Base-by-base conservation (phyloP, 257 asterid genomes). In the Striga asiatica region DNA sequence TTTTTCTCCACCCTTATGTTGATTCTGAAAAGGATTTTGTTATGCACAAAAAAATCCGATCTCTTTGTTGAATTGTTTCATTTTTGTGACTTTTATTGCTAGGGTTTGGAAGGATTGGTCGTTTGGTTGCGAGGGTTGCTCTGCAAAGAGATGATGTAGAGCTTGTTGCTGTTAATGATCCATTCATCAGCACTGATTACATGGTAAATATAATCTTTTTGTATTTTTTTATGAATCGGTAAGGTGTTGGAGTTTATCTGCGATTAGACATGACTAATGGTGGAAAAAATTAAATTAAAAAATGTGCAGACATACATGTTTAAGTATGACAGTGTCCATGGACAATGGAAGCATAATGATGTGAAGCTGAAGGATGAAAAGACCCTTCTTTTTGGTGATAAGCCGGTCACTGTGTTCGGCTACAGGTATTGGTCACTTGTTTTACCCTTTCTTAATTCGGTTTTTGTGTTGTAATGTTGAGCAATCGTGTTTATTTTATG, bases 31-130 rank as follows among this genome's bases (percentile, higher is more conserved):
- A n/a, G n/a, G n/a, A n/a, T n/a, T n/a, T n/a, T n/a, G n/a, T n/a
- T n/a, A n/a, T n/a, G n/a, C n/a, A n/a, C n/a, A n/a, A n/a, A n/a
- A n/a, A n/a, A n/a, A n/a, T n/a, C n/a, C n/a, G n/a, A n/a, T n/a
- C n/a, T n/a, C n/a, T n/a, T 1, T n/a, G n/a, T n/a, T n/a, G 48
- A 39, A 13, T 6, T 3, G 29, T 52, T 1, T 12, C 51, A 8
- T 21, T 0, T 31, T 59, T 11, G 18, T 58, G 51, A 6, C 4
- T n/a, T 31, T 47, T 39, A 7, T 38, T n/a, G 6, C 14, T 56
- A 88, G 95, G 97, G 21, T 88, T 88, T 45, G 97, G 97, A 66
- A 82, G 97, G 58, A 85, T 85, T 61, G 97, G 95, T 0, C 94
- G 94, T 61, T 80, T 88, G 93, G 97, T 88, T 5, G 95, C 93